A percentile compares a stretch with the other conserved stretches of the same genome.
These are phyloP conservation scores for Erodium texanum DNA, from an alignment of 441 rosid species.

Conservation along the genomic window DNA sequence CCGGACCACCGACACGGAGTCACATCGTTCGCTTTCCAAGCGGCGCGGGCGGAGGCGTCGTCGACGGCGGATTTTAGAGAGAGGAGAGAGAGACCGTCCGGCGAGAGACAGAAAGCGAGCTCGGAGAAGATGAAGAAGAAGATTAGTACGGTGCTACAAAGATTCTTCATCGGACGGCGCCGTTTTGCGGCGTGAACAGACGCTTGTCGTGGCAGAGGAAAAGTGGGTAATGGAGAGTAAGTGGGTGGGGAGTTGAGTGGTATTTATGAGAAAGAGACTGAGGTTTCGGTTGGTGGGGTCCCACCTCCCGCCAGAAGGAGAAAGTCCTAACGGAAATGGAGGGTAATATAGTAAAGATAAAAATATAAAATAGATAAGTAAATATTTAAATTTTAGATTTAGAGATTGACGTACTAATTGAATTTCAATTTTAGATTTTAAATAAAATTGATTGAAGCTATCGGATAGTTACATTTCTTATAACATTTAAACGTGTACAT, in stretches of 20 bases:
- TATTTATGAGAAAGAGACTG: constrained; percentile 46
- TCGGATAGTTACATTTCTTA: too few relatives aligned
- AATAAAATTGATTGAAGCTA: too few relatives aligned
- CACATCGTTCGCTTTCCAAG: constrained; percentile 68
- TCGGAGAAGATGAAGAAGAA: constrained; percentile 3
- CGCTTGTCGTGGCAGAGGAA: background rate
- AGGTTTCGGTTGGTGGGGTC: constrained; percentile 46
- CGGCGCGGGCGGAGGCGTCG: constrained; percentile 38
- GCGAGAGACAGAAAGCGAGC: constrained; percentile 37
- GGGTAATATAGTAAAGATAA: background rate
- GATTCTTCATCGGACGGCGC: constrained; percentile 17
- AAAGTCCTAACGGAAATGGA: background rate
- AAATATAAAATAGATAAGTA: too few relatives aligned
- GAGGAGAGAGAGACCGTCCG: constrained; percentile 82
- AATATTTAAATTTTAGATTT: background rate
- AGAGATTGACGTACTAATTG: background rate
- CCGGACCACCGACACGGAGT: constrained; percentile 85
- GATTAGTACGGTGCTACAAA: background rate
- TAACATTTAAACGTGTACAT: too few relatives aligned
- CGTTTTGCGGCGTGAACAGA: background rate
- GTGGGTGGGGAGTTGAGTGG: constrained; percentile 9
- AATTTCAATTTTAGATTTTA: background rate
- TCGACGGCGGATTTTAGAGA: constrained; percentile 84
- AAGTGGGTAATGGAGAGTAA: background rate
- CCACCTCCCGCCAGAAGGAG: constrained; percentile 37